Conservation (phyloP, 2,329 filamentous ascomycete species). For the Neoarthrinium moseri region DNA sequence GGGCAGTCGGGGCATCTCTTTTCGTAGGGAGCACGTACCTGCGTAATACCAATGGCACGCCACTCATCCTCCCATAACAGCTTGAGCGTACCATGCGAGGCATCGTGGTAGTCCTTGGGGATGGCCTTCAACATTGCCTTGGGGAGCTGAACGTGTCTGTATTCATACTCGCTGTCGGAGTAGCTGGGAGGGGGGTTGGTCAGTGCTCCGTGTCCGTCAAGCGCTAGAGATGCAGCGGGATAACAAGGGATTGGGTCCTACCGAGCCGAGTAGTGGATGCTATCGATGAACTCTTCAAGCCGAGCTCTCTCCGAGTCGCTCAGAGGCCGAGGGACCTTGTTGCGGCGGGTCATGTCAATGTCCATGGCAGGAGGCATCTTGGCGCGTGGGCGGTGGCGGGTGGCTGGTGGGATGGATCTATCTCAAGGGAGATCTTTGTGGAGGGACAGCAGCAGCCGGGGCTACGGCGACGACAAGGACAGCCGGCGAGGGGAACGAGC, state of each 20-base stretch:
- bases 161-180: constrained; percentile 89
- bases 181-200: constrained; percentile 59
- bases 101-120: constrained; percentile 91
- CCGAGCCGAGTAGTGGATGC: constrained; percentile 94
- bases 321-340: constrained; percentile 78
- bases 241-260: constrained; percentile 48
- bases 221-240: too few relatives aligned
- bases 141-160: constrained; percentile 94
- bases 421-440: too few relatives aligned
- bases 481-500: too few relatives aligned
- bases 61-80: constrained; percentile 98
- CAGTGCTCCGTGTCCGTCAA: not conserved
- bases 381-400: too few relatives aligned
- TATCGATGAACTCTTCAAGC: constrained; percentile 87
- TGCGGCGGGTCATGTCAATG: constrained; percentile 83
- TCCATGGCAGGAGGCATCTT: constrained; percentile 38
- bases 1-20: too few relatives aligned
- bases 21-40: constrained; percentile 63
- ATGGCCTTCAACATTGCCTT: constrained; percentile 98
- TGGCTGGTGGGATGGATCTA: too few relatives aligned
- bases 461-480: too few relatives aligned
- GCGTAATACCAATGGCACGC: constrained; percentile 94
- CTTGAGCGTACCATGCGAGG: constrained; percentile 87
- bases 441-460: too few relatives aligned
- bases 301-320: constrained; percentile 78